These are phyloP conservation scores for Trichoderma sp. DNA, from an alignment of 2,329 filamentous ascomycete genomes.

Conservation along the genomic window DNA sequence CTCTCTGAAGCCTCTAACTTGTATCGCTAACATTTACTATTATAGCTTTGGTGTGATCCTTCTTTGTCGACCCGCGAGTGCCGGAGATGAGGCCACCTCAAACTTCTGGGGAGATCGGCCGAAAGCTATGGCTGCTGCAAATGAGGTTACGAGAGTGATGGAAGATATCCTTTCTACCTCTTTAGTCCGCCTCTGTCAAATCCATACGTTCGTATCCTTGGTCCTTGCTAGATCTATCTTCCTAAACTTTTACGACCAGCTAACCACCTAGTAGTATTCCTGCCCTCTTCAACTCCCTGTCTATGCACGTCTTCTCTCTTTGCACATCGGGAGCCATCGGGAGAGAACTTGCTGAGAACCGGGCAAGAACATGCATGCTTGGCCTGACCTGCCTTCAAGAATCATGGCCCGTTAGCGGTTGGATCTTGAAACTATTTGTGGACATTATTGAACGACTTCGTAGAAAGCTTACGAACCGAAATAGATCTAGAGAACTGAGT, in stretches of 20 bases:
- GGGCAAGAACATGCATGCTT: background rate
- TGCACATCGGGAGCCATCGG: background rate
- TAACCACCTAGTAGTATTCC: background rate
- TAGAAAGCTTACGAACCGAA: background rate
- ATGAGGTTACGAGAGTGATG: conserved; percentile 2
- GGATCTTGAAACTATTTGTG: background rate
- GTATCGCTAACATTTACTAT: background rate
- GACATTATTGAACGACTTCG: conserved; percentile 2
- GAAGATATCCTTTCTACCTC: background rate
- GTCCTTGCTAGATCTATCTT: background rate
- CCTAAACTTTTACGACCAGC: no score
- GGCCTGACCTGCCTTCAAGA: background rate
- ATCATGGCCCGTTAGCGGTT: conserved; percentile 1
- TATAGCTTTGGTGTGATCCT: background rate
- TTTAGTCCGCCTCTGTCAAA: background rate
- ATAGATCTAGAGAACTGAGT: background rate
- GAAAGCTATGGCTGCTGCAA: background rate
- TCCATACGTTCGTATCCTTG: background rate
- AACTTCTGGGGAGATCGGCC: conserved; percentile 5
- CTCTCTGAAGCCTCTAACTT: background rate
- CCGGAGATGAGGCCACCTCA: background rate
- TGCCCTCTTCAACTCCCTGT: background rate
- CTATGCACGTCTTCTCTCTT: background rate
- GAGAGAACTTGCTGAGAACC: background rate
- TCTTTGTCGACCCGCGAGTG: background rate